Evolutionary conservation across 2,329 filamentous ascomycete genomes (phyloP).

Genomic region (Nannizziopsis arthrosporioides): DNA sequence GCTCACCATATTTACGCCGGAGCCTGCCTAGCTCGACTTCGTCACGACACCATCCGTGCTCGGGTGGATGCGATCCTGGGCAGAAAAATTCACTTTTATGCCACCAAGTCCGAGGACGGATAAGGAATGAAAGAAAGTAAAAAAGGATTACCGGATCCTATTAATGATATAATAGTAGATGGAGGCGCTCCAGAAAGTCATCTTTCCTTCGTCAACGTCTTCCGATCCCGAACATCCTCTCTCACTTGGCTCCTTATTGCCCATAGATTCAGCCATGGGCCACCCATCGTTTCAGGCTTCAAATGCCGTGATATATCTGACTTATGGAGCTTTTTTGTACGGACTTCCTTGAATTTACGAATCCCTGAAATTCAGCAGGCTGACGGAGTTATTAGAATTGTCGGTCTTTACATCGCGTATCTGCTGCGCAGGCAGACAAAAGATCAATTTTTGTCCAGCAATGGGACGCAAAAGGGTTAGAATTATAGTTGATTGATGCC

Average conservation of each 20-base stretch:
- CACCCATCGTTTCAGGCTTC: constrained; percentile 64
- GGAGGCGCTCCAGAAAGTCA: no score
- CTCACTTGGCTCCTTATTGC: not conserved
- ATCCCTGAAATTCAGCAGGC: not conserved
- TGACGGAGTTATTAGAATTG: constrained; percentile 38
- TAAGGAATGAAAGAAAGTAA: constrained; percentile 1
- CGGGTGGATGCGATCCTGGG: constrained; percentile 2
- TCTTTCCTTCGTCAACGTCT: no score
- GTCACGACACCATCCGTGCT: not conserved
- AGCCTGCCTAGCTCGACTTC: no score
- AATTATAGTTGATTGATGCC: constrained; percentile 11
- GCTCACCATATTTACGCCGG: not conserved
- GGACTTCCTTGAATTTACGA: constrained; percentile 6
- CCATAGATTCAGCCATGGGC: constrained; percentile 45
- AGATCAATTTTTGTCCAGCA: constrained; percentile 60
- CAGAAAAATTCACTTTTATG: constrained; percentile 1
- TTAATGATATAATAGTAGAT: no score
- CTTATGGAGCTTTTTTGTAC: constrained; percentile 65
- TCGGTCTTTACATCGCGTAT: constrained; percentile 51
- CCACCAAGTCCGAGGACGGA: not conserved
- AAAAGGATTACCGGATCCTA: not conserved
- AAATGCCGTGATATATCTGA: constrained; percentile 72
- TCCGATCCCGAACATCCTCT: not conserved
- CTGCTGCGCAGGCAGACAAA: constrained; percentile 51
- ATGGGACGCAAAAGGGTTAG: constrained; percentile 76